Conservation (phyloP, 805 yeast species). For the Ogataea nitratoaversa region DNA sequence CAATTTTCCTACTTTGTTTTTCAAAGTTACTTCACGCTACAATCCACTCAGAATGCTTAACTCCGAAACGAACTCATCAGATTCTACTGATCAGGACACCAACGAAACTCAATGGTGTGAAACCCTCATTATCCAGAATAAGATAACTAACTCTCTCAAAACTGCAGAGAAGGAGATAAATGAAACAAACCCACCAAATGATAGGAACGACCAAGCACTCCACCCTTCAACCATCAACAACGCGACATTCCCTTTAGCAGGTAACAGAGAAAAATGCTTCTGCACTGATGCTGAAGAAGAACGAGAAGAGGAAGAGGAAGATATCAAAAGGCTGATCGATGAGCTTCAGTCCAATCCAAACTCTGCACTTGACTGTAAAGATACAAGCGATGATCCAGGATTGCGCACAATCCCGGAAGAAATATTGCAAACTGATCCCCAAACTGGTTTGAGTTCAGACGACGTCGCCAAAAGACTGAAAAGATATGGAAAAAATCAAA, state of each 20-base stretch:
- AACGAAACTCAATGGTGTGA: too few species aligned
- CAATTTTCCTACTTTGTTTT: too few species aligned
- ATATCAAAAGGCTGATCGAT: slow-evolving; percentile 66
- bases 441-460: slow-evolving; percentile 69
- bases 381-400: slow-evolving; percentile 47
- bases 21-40: too few species aligned
- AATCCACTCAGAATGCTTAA: too few species aligned
- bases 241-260: neutral
- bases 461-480: slow-evolving; percentile 81
- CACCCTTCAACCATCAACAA: too few species aligned
- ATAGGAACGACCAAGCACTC: too few species aligned
- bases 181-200: too few species aligned
- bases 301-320: slow-evolving; percentile 62
- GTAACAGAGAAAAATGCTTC: slow-evolving; percentile 13
- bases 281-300: slow-evolving; percentile 27
- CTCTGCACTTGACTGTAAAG: slow-evolving; percentile 44
- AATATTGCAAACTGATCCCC: slow-evolving; percentile 75
- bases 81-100: too few species aligned
- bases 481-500: slow-evolving; percentile 86
- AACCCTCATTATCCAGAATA: too few species aligned
- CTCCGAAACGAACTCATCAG: too few species aligned
- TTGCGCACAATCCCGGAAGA: slow-evolving; percentile 84
- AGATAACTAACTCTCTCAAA: too few species aligned
- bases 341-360: slow-evolving; percentile 74
- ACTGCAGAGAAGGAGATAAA: too few species aligned